These are phyloP conservation scores for Pseudognaphalium luteoalbum DNA, from an alignment of 129 eudicot genomes.

Conservation along the genomic window DNA sequence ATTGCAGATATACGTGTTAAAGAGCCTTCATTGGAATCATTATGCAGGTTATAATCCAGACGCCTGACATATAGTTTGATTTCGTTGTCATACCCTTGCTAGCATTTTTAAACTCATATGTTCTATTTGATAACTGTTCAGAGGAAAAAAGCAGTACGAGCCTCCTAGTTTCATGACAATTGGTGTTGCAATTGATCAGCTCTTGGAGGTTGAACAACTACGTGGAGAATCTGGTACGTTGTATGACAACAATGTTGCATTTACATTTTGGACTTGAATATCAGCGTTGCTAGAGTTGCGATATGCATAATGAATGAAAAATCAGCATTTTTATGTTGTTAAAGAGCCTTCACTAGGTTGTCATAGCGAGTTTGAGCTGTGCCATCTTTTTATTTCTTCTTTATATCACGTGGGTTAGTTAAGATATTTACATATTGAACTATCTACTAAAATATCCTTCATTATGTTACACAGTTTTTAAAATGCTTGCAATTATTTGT, in stretches of 20 bases:
- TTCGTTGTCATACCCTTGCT: slow-evolving; percentile 1
- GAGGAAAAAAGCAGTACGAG: slow-evolving; percentile 86
- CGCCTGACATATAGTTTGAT: not conserved
- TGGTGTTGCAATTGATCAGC: slow-evolving; percentile 85
- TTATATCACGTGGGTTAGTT: too few relatives aligned
- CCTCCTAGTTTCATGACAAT: slow-evolving; percentile 91
- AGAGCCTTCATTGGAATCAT: slow-evolving; percentile 86
- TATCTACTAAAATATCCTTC: too few relatives aligned
- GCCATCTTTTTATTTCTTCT: not conserved
- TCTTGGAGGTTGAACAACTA: slow-evolving; percentile 73
- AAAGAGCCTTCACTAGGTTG: not conserved
- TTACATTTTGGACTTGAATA: not conserved
- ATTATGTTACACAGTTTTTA: too few relatives aligned
- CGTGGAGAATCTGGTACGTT: slow-evolving; percentile 63
- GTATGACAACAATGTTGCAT: not conserved
- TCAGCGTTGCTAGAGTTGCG: not conserved
- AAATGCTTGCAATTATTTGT: too few relatives aligned
- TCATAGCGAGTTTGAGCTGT: not conserved
- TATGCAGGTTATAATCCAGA: slow-evolving; percentile 68
- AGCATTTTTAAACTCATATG: not conserved
- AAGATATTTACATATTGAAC: too few relatives aligned
- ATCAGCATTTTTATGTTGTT: not conserved
- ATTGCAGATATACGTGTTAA: slow-evolving; percentile 88
- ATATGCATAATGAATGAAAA: not conserved
- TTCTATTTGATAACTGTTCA: slow-evolving; percentile 20